Base-by-base conservation (phyloP, 768 basidiomycete species). In the Lyophyllum shimeji region DNA sequence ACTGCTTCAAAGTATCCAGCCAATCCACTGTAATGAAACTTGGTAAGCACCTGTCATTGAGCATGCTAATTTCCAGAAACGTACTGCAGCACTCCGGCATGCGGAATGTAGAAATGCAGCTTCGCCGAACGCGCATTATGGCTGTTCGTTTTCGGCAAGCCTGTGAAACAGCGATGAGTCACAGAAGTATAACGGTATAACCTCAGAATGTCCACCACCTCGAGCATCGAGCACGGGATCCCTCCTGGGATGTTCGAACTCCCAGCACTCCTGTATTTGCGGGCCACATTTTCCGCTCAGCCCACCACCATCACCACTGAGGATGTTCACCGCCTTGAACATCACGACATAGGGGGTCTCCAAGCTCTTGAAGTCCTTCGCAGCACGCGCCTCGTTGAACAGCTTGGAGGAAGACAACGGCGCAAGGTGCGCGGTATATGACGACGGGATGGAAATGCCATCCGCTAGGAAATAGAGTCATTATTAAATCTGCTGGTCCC, bases 301-400 rank as follows among this genome's bases (percentile, higher is more conserved):
- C 40, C 83, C 81, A 25, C 82, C 81, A 44, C 88, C 82, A 47
- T 90, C 77, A 7, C 87, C 94, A 55, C 90, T 93, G 40, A 99
- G 78, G 56, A 95, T 81, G 60, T 94, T 95, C 58, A 93, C 90
- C 8, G 93, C 91, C 65, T 93, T 88, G 70, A 99, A 93, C 95
- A 98, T 96, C 58, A 98, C 97, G 17, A 99, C 97, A 64, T 98
- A 98, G 0, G 97, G 96, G 29, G 95, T 98, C 73, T 99, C 97
- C 55, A 90, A 69, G 23, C 85, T 82, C 69, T 90, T 92, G 31
- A 82, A 73, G 59, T 82, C 85, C 64, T 82, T 89, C 50, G 76
- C 69, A 0, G 81, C 74, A 54, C 83, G 76, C 0, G 93, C 93
- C 65, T 95, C 93, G 58, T 87, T 87, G 73, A 88, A 90, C 11